phyloP scores from a whole-genome alignment of 1,139 yeast species.

The Trichomonascaceae sp. region DNA sequence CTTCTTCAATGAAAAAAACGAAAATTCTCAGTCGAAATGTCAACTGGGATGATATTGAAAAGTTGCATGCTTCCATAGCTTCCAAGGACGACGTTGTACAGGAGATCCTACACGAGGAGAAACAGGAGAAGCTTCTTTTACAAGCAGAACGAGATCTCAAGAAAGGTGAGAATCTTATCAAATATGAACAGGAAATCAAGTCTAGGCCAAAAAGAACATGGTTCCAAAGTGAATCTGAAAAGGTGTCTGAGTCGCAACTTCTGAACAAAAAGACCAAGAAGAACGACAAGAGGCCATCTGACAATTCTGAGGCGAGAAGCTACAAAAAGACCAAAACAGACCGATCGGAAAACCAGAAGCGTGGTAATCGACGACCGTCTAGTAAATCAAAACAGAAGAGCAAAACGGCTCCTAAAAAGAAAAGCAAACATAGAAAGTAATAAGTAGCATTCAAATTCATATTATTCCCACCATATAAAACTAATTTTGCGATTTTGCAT shows the following conservation, averaged over 20 bases:
- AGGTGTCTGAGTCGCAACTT: slow-evolving; percentile 35
- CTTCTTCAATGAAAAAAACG: slow-evolving; percentile 31
- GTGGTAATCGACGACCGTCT: slow-evolving; percentile 4
- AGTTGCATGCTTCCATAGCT: slow-evolving; percentile 53
- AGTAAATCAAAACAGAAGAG: slow-evolving; percentile 10
- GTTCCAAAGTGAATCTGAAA: slow-evolving; percentile 79
- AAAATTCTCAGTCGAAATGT: slow-evolving; percentile 77
- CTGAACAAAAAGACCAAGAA: slow-evolving; percentile 31
- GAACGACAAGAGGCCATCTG: slow-evolving; percentile 57
- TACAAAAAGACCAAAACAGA: slow-evolving; percentile 31
- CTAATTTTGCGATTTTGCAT: background rate
- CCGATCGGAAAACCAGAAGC: slow-evolving; percentile 20
- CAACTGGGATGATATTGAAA: slow-evolving; percentile 79
- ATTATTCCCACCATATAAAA: background rate
- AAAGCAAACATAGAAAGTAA: background rate
- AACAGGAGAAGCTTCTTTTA: slow-evolving; percentile 75
- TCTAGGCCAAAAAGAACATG: slow-evolving; percentile 94
- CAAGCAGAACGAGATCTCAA: slow-evolving; percentile 87
- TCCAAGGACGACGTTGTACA: slow-evolving; percentile 54
- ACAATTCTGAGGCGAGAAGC: slow-evolving; percentile 28
- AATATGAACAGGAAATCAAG: slow-evolving; percentile 73
- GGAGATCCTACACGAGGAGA: slow-evolving; percentile 82
- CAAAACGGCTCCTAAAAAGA: slow-evolving; percentile 13
- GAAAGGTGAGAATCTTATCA: slow-evolving; percentile 78
- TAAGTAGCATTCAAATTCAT: background rate